phyloP scores from a whole-genome alignment of 176 grass and related monocot genomes.

The Oryza punctata region DNA sequence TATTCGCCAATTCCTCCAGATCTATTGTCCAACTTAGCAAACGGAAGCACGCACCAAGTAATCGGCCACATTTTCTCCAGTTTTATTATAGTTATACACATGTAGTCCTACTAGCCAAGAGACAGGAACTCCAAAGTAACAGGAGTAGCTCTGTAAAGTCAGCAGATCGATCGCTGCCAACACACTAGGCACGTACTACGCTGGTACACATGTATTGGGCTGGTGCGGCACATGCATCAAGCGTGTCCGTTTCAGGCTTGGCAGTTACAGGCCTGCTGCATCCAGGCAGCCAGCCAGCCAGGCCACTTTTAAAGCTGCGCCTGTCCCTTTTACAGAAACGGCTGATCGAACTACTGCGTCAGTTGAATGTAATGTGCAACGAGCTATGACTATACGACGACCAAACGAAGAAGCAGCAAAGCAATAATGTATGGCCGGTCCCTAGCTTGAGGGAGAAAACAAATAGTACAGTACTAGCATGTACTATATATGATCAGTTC shows the following conservation, averaged over 20 bases:
- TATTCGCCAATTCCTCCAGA: too few relatives aligned
- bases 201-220: neutral
- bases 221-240: neutral
- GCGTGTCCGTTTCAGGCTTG: neutral
- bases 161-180: too few relatives aligned
- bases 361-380: neutral
- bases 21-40: too few relatives aligned
- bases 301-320: constrained; percentile 13
- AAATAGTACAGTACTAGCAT: too few relatives aligned
- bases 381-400: neutral
- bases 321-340: neutral
- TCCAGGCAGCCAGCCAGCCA: neutral
- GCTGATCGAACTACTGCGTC: neutral
- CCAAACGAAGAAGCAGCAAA: neutral
- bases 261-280: neutral
- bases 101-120: too few relatives aligned
- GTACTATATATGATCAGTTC: too few relatives aligned
- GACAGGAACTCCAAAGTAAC: too few relatives aligned
- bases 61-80: too few relatives aligned
- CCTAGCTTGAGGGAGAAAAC: neutral
- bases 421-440: neutral
- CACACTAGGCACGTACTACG: too few relatives aligned
- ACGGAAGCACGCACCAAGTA: too few relatives aligned
- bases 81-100: too few relatives aligned
- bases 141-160: too few relatives aligned